Percentiles rank a stretch among this genome's conserved stretches.
These are phyloP conservation scores for Fomes fomentarius DNA, from an alignment of 1,284 basidiomycete species.

Conservation along the genomic window DNA sequence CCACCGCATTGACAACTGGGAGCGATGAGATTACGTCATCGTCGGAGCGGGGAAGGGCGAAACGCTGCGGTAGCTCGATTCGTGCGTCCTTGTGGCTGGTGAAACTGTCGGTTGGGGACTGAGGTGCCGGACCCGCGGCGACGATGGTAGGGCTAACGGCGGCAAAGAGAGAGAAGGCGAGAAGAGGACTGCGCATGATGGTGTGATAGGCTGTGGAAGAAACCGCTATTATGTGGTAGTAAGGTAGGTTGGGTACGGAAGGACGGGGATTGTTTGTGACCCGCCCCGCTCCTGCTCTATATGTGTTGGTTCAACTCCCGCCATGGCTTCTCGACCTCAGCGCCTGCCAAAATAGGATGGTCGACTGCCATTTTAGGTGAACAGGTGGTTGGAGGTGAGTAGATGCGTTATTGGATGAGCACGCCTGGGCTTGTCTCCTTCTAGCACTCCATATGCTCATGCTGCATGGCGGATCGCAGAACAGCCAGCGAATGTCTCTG, in stretches of 20 bases:
- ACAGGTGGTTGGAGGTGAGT: no score
- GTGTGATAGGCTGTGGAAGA: slow-evolving; percentile 7
- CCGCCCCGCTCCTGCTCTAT: slow-evolving; percentile 1
- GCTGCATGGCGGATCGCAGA: no score
- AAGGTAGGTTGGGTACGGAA: slow-evolving; percentile 13
- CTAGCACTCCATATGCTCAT: no score
- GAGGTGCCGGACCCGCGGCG: slow-evolving; percentile 27
- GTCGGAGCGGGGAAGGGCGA: not conserved
- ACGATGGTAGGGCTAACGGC: slow-evolving; percentile 29
- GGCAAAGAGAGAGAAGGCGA: slow-evolving; percentile 33
- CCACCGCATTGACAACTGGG: not conserved
- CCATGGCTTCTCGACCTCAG: slow-evolving; percentile 26
- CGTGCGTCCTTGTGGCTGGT: slow-evolving; percentile 8
- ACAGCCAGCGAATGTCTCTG: no score
- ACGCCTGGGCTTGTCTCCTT: no score
- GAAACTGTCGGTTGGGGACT: slow-evolving; percentile 18
- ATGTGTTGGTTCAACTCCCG: slow-evolving; percentile 16
- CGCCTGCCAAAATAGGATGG: slow-evolving; percentile 17
- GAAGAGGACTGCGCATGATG: slow-evolving; percentile 32
- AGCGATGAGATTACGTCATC: not conserved
- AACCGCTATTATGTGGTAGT: slow-evolving; percentile 9
- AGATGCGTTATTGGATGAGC: no score
- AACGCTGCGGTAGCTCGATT: slow-evolving; percentile 8
- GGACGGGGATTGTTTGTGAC: not conserved
- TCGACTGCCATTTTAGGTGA: slow-evolving; percentile 7